phyloP scores from a whole-genome alignment of 768 basidiomycete species.

The Termitomyces sp. region DNA sequence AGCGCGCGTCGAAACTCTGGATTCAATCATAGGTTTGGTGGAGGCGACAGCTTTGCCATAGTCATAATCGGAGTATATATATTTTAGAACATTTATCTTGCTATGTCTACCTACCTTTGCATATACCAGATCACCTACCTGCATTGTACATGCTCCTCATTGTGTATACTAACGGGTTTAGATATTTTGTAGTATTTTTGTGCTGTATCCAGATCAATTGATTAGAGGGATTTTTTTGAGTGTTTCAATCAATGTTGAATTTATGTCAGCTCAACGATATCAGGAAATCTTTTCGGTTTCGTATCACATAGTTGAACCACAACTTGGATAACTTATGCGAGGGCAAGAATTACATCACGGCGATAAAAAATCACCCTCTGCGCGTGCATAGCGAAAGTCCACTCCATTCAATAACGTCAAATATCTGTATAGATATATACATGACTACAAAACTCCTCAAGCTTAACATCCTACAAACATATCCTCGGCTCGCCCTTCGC shows the following conservation, averaged over 20 bases:
- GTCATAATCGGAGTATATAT: neutral
- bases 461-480: slow-evolving; percentile 42
- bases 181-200: neutral
- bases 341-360: too few relatives aligned
- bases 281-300: too few relatives aligned
- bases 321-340: too few relatives aligned
- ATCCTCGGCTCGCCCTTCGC: slow-evolving; percentile 66
- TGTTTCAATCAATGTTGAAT: neutral
- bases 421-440: neutral
- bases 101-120: slow-evolving; percentile 1
- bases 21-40: slow-evolving; percentile 49
- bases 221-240: neutral
- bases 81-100: neutral
- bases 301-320: too few relatives aligned
- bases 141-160: neutral
- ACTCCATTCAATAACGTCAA: neutral
- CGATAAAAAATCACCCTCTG: too few relatives aligned
- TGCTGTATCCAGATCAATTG: neutral
- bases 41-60: slow-evolving; percentile 18
- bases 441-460: neutral
- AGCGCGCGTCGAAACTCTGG: slow-evolving; percentile 54
- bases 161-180: neutral
- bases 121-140: neutral
- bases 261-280: neutral
- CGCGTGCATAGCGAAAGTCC: neutral